A percentile compares a stretch with the other conserved stretches of the same genome.
Evolutionary conservation across 306 rosid genomes (phyloP).

Genomic region (Acacia melanoxylon): DNA sequence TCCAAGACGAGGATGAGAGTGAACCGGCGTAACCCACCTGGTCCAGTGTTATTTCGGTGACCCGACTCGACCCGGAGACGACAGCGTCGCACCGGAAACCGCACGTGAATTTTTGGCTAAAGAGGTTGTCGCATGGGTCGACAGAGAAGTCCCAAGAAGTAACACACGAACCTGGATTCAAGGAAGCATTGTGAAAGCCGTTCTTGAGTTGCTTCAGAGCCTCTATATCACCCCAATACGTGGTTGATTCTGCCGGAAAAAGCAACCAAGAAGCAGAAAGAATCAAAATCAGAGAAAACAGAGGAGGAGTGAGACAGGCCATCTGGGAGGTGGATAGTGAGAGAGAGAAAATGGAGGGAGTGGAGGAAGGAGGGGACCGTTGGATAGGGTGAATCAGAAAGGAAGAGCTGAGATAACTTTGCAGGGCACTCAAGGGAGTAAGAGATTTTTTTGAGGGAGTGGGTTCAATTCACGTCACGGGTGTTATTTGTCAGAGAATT

Average conservation of each 20-base stretch:
- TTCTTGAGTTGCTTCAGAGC: constrained; percentile 56
- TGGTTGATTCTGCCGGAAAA: constrained; percentile 45
- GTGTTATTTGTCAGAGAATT: constrained; percentile 28
- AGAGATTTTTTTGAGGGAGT: constrained; percentile 31
- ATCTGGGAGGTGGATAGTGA: constrained; percentile 1
- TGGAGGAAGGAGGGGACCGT: neutral
- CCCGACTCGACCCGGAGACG: constrained; percentile 44
- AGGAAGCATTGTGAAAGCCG: constrained; percentile 28
- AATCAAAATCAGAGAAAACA: constrained; percentile 18
- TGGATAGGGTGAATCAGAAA: no score
- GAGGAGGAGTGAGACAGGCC: constrained; percentile 26
- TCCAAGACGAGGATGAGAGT: constrained; percentile 42
- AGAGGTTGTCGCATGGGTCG: constrained; percentile 77
- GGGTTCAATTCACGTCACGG: constrained; percentile 36
- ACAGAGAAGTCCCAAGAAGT: constrained; percentile 2
- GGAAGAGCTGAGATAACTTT: neutral
- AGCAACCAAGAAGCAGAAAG: neutral
- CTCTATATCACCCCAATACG: constrained; percentile 57
- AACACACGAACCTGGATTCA: neutral
- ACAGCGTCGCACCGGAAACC: constrained; percentile 73
- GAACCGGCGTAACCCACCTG: constrained; percentile 76
- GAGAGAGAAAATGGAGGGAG: constrained; percentile 28
- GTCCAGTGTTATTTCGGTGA: constrained; percentile 85
- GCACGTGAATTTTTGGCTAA: constrained; percentile 66
- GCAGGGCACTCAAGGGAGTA: constrained; percentile 14